Percentiles rank a stretch among this genome's conserved stretches.
phyloP scores from a whole-genome alignment of 2,329 filamentous ascomycete species.

The Diplodia sapinea region DNA sequence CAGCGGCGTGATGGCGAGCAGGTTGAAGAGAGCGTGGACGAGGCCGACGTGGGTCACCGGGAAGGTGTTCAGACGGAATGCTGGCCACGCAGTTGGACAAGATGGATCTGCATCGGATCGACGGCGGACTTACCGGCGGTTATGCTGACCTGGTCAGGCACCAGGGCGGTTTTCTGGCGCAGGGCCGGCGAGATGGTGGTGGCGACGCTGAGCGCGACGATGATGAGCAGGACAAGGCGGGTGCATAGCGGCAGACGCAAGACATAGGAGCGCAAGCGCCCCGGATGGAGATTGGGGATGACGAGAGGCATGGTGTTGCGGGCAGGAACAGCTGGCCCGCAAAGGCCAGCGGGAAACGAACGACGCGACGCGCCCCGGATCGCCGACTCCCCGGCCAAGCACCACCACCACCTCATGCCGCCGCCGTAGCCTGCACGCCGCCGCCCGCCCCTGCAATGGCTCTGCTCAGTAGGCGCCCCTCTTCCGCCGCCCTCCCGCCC shows the following conservation, averaged over 20 bases:
- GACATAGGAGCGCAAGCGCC: constrained; percentile 79
- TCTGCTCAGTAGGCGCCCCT: constrained; percentile 42
- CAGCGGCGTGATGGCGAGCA: constrained; percentile 81
- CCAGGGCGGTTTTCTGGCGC: constrained; percentile 76
- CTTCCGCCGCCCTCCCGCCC: constrained; percentile 25
- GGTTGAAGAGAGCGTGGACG: constrained; percentile 80
- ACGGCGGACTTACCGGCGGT: constrained; percentile 65
- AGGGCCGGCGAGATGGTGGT: constrained; percentile 75
- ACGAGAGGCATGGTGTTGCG: constrained; percentile 51
- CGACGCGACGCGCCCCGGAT: constrained; percentile 30
- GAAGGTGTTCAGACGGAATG: constrained; percentile 92
- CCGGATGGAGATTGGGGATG: constrained; percentile 68
- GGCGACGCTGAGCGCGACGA: constrained; percentile 72
- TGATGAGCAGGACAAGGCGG: constrained; percentile 68
- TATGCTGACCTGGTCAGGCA: constrained; percentile 76
- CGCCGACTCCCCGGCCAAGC: constrained; percentile 29
- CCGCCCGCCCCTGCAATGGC: constrained; percentile 40
- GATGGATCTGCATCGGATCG: constrained; percentile 12
- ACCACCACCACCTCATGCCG: constrained; percentile 4
- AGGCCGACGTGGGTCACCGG: constrained; percentile 83
- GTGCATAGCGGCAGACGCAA: constrained; percentile 89
- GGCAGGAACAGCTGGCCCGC: constrained; percentile 28
- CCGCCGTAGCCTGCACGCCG: not conserved
- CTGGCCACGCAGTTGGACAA: constrained; percentile 54
- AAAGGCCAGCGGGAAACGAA: not conserved